Conservation (phyloP, 768 basidiomycete species). For the Tulasnella sp. region DNA sequence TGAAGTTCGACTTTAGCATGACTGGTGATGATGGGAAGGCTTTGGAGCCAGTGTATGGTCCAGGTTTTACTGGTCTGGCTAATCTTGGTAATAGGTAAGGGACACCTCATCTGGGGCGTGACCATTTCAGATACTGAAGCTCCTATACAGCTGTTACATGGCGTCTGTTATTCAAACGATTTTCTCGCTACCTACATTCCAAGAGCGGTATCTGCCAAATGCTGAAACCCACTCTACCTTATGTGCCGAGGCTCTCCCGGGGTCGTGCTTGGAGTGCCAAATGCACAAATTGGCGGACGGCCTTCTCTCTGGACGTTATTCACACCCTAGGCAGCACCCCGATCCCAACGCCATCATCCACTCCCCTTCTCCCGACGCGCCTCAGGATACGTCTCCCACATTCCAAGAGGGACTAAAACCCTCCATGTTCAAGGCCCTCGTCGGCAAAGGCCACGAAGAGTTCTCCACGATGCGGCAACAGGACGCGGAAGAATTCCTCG, state of each 20-base stretch:
- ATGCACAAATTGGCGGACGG: conserved; percentile 89
- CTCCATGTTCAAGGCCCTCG: conserved; percentile 69
- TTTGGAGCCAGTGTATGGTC: conserved; percentile 77
- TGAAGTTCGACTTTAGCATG: conserved; percentile 88
- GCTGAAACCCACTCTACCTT: conserved; percentile 41
- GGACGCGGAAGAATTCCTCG: conserved; percentile 90
- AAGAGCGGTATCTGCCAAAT: conserved; percentile 47
- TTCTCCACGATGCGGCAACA: conserved; percentile 96
- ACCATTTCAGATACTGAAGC: neutral
- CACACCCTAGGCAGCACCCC: conserved; percentile 36
- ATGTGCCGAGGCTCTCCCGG: conserved; percentile 59
- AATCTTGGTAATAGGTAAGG: conserved; percentile 84
- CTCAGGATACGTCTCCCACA: conserved; percentile 32
- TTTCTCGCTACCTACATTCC: conserved; percentile 71
- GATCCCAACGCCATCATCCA: conserved; percentile 21
- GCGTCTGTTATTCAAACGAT: conserved; percentile 81
- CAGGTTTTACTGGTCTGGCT: conserved; percentile 74
- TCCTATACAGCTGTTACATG: conserved; percentile 74
- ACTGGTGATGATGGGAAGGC: conserved; percentile 77
- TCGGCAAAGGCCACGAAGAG: conserved; percentile 87
- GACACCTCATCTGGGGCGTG: neutral
- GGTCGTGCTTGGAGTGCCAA: conserved; percentile 88
- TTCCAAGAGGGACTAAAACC: conserved; percentile 84
- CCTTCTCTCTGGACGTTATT: conserved; percentile 83
- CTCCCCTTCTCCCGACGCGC: conserved; percentile 9